A percentile compares a stretch with the other conserved stretches of the same genome.
Evolutionary conservation across 2,329 filamentous ascomycete genomes (phyloP).

Genomic region (Cladorrhinum sp.): DNA sequence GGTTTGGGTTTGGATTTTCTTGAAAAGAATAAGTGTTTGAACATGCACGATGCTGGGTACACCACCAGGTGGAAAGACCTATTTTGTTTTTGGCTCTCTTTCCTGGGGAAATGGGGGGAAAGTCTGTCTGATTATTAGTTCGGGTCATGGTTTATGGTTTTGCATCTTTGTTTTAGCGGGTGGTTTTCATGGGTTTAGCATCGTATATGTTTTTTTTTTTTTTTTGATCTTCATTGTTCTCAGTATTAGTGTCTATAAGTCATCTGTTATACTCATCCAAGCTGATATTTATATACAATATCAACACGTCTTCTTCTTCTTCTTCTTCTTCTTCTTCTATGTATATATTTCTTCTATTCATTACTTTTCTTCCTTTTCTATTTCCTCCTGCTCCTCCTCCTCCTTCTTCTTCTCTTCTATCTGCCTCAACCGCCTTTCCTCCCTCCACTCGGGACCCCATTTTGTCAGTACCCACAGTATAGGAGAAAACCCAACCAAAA

Average conservation of each 20-base stretch:
- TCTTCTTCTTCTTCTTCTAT: not conserved
- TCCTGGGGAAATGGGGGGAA: not conserved
- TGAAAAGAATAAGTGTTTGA: not conserved
- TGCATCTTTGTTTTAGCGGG: not conserved
- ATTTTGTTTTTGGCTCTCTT: not conserved
- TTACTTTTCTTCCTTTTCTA: not conserved
- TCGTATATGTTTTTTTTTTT: not conserved
- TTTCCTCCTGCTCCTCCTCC: too few relatives aligned
- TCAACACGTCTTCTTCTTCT: too few relatives aligned
- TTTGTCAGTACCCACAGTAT: constrained; percentile 46
- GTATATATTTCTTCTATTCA: not conserved
- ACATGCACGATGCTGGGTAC: too few relatives aligned
- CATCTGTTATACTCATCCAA: too few relatives aligned
- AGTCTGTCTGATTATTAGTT: not conserved
- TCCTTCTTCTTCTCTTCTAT: constrained; percentile 32
- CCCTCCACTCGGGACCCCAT: constrained; percentile 51
- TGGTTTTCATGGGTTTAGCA: not conserved
- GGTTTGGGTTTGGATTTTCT: too few relatives aligned
- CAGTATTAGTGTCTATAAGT: too few relatives aligned
- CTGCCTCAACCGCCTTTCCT: constrained; percentile 35
- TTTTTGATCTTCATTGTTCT: not conserved
- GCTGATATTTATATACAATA: too few relatives aligned
- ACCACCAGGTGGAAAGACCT: not conserved
- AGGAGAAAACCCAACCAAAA: constrained; percentile 48
- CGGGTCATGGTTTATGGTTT: not conserved